These are phyloP conservation scores for Phytophthora constricta DNA, from an alignment of 352 stramenopile species.

Conservation along the genomic window DNA sequence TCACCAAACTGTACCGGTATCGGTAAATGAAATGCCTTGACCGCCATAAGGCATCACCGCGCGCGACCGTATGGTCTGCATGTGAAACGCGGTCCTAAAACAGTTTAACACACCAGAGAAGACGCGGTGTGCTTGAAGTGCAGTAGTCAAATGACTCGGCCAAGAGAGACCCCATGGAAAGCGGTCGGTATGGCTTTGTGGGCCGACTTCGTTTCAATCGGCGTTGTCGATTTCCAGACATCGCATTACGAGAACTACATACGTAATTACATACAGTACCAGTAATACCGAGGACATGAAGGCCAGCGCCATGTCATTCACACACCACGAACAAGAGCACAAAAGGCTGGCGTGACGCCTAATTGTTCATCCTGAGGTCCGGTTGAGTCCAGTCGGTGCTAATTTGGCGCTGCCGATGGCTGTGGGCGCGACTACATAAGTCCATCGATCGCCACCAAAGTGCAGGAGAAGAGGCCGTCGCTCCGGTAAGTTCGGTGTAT, in stretches of 20 bases:
- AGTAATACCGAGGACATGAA: no score
- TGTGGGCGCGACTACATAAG: background rate
- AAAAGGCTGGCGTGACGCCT: background rate
- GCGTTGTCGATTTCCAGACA: no score
- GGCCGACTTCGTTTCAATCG: no score
- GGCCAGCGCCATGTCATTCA: background rate
- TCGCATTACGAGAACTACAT: no score
- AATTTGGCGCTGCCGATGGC: background rate
- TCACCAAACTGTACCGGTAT: no score
- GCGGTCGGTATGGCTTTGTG: no score
- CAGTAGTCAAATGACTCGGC: no score
- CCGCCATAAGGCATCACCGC: background rate
- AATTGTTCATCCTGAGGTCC: background rate
- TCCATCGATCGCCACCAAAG: no score
- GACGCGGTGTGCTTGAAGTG: background rate
- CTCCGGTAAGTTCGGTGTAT: constrained; percentile 1
- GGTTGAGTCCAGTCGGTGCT: background rate
- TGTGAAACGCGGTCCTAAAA: background rate
- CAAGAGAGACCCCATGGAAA: no score
- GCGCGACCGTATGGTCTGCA: background rate
- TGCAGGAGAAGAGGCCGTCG: background rate
- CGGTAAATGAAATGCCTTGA: no score
- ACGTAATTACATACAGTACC: no score
- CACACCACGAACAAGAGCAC: background rate
- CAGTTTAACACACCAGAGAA: background rate